Base-by-base conservation (phyloP, 176 grass and related monocot genomes). In the Triticum dicoccoides region DNA sequence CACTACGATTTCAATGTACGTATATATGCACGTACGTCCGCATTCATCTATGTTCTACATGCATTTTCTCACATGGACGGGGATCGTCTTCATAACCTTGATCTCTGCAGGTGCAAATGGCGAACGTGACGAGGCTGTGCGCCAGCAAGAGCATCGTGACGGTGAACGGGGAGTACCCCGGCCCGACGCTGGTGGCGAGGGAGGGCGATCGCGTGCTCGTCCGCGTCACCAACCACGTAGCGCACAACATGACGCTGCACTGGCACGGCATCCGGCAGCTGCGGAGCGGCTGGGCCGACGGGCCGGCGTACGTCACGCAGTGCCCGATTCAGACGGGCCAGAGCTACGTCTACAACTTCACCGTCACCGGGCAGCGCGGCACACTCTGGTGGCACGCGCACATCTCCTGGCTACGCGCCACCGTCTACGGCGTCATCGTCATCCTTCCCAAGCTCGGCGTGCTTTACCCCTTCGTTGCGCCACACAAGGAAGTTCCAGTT, bases 111-210 rank as follows among this genome's bases (percentile, higher is more conserved):
- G 27, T 76, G 14, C 80, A 88, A 90, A 92, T 88, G 89, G 76
- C 82, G 77, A 97, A 97, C 29, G 86, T 90, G 68, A 97, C 92
- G 0, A 77, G 90, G 67, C 83, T 97, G 62, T 97, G 94, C 87
- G 39, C 32, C 41, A 85, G 80, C 78, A 95, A 87, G 85, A 94
- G 86, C 91, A 86, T 94, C 54, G 88, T 92, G 47, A 98, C 96
- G 49, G 93, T 98, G 59, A 98, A 98, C 58, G 90, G 91, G 27
- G 34, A 85, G 83, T 91, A 80, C 75, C 92, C 92, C 0, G 89
- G 92, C 10, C 92, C 92, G 9, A 86, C 78, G 49, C 86, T 95
- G 34, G 38, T 81, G 21, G 93, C 90, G 1, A 61, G 86, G 64
- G 84, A 90, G 80, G 87, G 89, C 64, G 89, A 92, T 64, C 80